These are phyloP conservation scores for Hysterium pulicare DNA, from an alignment of 2,329 filamentous ascomycete species.

Conservation along the genomic window DNA sequence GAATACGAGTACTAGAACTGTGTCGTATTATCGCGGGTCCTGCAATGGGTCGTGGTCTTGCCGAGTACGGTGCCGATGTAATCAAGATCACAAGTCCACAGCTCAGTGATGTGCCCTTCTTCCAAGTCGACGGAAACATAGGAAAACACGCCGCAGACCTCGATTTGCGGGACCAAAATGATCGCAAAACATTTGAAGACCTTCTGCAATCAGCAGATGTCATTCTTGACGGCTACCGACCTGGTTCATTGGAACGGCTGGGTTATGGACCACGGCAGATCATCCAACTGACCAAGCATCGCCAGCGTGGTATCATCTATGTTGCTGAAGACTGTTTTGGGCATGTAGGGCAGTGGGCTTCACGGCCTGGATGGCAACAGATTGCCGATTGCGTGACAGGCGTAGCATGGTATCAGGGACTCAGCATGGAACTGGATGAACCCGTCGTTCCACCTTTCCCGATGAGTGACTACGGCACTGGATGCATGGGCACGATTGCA, in stretches of 20 bases:
- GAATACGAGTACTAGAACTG: constrained; percentile 70
- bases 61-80: constrained; percentile 73
- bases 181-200: constrained; percentile 55
- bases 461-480: constrained; percentile 64
- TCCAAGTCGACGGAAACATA: constrained; percentile 69
- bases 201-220: constrained; percentile 63
- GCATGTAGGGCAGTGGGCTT: constrained; percentile 60
- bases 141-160: constrained; percentile 66
- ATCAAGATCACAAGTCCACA: constrained; percentile 67
- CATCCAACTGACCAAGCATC: constrained; percentile 49
- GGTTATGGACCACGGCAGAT: constrained; percentile 61
- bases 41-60: constrained; percentile 66
- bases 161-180: constrained; percentile 56
- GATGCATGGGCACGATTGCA: constrained; percentile 67
- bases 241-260: constrained; percentile 60
- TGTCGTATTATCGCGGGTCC: constrained; percentile 74
- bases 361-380: constrained; percentile 67
- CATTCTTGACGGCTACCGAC: constrained; percentile 67
- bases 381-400: constrained; percentile 66
- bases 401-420: constrained; percentile 60
- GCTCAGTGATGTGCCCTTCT: constrained; percentile 68
- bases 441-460: constrained; percentile 64
- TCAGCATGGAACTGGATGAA: constrained; percentile 59
- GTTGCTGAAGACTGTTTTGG: constrained; percentile 72
- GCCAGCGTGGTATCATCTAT: constrained; percentile 63